Percentiles rank a stretch among this genome's conserved stretches.
These are phyloP conservation scores for Podaxis sp. DNA, from an alignment of 768 basidiomycete genomes.

Conservation along the genomic window DNA sequence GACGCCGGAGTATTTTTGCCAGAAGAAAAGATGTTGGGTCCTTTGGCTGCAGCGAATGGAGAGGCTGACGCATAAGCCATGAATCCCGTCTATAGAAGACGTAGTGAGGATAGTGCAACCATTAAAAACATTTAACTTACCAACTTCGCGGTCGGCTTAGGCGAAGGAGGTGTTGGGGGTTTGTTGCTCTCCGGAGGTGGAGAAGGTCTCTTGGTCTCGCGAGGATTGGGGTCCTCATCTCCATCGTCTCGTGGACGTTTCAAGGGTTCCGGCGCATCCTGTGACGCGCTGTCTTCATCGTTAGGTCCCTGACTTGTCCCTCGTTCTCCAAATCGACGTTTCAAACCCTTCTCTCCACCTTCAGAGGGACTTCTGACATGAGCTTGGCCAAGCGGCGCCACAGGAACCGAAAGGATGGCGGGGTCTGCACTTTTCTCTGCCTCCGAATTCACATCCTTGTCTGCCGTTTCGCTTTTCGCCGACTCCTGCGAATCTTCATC, in stretches of 20 bases:
- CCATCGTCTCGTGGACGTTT: slow-evolving; percentile 66
- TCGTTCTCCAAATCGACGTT: slow-evolving; percentile 69
- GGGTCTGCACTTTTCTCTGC: not conserved
- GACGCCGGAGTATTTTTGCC: slow-evolving; percentile 31
- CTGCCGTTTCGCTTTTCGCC: slow-evolving; percentile 13
- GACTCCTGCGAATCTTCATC: slow-evolving; percentile 13
- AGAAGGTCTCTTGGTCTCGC: slow-evolving; percentile 57
- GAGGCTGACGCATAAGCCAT: slow-evolving; percentile 80
- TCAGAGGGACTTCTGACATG: slow-evolving; percentile 43
- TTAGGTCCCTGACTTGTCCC: slow-evolving; percentile 61
- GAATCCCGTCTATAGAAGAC: slow-evolving; percentile 58
- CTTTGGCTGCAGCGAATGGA: slow-evolving; percentile 74
- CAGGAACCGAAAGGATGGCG: not conserved
- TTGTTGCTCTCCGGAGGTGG: slow-evolving; percentile 66
- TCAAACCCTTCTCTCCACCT: slow-evolving; percentile 58
- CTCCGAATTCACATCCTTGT: slow-evolving; percentile 2
- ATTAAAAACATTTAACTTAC: slow-evolving; percentile 36
- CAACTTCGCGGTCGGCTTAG: slow-evolving; percentile 35
- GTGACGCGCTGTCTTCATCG: slow-evolving; percentile 23
- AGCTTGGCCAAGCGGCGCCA: slow-evolving; percentile 17
- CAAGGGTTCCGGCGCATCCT: slow-evolving; percentile 35
- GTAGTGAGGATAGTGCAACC: slow-evolving; percentile 15
- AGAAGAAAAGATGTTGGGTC: slow-evolving; percentile 54
- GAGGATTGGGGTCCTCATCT: slow-evolving; percentile 62
- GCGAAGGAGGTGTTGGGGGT: slow-evolving; percentile 31